Evolutionary conservation across 2,329 filamentous ascomycete species (phyloP), one percentile per base, ranked within the genome.

Genomic region (Talaromyces sp.): DNA sequence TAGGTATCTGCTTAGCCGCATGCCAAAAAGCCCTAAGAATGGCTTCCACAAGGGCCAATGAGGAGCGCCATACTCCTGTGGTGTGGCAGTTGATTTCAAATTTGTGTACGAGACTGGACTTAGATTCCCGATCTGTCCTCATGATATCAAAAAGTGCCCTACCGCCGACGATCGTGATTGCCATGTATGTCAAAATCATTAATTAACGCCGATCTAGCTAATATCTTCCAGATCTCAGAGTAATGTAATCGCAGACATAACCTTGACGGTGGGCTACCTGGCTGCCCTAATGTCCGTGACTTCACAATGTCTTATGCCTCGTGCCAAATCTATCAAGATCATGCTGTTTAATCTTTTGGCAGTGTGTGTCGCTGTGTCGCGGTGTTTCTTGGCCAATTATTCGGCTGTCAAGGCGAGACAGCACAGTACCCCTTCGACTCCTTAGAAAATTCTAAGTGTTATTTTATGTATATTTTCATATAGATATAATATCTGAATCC

Each of bases 211-310:
- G 38, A 40, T 40, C 17, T 40, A 17, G 38, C 38, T 40, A 40
- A 40, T n/a, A 40, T n/a, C 15, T 40, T 17, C 17, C 13, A 40
- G 38, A 40, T 40, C 38, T 40, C 38, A 40, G 7, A 40, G 38
- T n/a, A 40, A n/a, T 40, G 38, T 15, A 5, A 40, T 40, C 15
- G 38, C 38, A 40, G 38, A 40, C 15, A 40, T 40, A 40, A 40
- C 38, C 38, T 40, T n/a, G 38, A 40, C 38, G 38, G 38, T 40
- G 38, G 38, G 38, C 38, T 40, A 40, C n/a, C 38, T 40, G 38
- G 79, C 90, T 2, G 84, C 87, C 51, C 85, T 92, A 69, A 83
- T 90, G 67, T 83, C 84, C 1, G 83, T 92, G 31, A 73, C 92
- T 1, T 83, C 85, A 0, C 79, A 91, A 66, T 81, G 84, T 17